Conservation (phyloP, 2,329 filamentous ascomycete genomes). For the Arthroderma uncinatum region DNA sequence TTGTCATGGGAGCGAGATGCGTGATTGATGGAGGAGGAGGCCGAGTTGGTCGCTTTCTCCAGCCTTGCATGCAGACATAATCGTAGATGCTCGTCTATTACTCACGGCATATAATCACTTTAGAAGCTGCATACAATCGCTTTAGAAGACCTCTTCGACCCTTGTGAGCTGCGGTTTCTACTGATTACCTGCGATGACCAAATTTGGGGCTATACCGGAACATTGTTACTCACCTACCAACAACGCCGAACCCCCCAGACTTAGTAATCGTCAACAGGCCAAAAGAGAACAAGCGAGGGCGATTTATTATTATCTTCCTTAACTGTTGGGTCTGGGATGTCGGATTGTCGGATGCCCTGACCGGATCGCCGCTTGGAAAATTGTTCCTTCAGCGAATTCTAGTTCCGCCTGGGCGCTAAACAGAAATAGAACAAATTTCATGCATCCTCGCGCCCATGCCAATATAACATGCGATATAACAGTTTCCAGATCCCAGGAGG, state of each 20-base stretch:
- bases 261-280: not conserved
- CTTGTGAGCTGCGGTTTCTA: not conserved
- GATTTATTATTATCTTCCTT: not conserved
- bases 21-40: not conserved
- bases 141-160: not conserved
- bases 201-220: not conserved
- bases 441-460: not conserved
- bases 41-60: not conserved
- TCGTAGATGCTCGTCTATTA: not conserved
- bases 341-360: not conserved
- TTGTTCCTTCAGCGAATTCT: not conserved
- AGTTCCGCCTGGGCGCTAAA: slow-evolving; percentile 3
- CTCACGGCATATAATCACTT: not conserved
- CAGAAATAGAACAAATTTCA: not conserved
- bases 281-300: not conserved
- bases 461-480: not conserved
- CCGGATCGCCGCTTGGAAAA: not conserved
- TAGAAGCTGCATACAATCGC: not conserved
- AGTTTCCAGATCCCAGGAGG: not conserved
- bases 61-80: not conserved
- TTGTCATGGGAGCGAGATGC: not conserved
- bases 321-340: not conserved
- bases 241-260: not conserved
- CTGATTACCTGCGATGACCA: not conserved
- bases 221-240: not conserved